Conservation (phyloP, 345 rosid species). For the Acer yangbiense region DNA sequence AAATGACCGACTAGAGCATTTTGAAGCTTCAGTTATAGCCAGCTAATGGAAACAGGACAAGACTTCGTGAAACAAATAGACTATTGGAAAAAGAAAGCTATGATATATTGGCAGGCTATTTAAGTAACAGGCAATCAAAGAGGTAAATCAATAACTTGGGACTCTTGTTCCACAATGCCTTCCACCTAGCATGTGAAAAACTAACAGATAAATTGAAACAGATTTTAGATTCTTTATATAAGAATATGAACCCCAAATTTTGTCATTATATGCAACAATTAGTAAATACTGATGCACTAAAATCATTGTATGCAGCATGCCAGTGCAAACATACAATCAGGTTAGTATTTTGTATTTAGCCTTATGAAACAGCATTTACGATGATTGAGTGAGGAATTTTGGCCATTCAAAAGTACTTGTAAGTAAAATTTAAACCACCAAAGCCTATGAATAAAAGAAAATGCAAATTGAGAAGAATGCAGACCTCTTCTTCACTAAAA, state of each 20-base stretch:
- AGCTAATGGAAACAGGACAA: background rate
- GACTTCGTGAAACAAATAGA: background rate
- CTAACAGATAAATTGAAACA: background rate
- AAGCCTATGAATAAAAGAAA: background rate
- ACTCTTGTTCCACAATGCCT: background rate
- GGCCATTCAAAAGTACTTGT: background rate
- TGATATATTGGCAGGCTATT: background rate
- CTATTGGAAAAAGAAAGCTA: background rate
- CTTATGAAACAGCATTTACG: background rate
- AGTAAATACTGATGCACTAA: background rate
- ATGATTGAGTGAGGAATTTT: background rate
- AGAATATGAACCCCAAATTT: background rate
- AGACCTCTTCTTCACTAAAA: slow-evolving; percentile 83
- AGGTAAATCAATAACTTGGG: background rate
- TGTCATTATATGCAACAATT: background rate
- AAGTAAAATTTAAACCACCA: background rate
- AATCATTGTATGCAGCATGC: background rate
- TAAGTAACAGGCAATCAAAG: background rate
- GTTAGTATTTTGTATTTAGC: background rate
- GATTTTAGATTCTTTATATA: background rate
- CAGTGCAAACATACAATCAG: background rate
- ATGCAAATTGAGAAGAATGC: slow-evolving; percentile 18
- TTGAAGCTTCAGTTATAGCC: background rate
- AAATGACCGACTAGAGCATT: background rate
- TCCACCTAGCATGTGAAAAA: background rate